Percentiles rank a stretch among this genome's conserved stretches.
Conservation (phyloP, 2,329 filamentous ascomycete species). For the Simplicillium sp. region DNA sequence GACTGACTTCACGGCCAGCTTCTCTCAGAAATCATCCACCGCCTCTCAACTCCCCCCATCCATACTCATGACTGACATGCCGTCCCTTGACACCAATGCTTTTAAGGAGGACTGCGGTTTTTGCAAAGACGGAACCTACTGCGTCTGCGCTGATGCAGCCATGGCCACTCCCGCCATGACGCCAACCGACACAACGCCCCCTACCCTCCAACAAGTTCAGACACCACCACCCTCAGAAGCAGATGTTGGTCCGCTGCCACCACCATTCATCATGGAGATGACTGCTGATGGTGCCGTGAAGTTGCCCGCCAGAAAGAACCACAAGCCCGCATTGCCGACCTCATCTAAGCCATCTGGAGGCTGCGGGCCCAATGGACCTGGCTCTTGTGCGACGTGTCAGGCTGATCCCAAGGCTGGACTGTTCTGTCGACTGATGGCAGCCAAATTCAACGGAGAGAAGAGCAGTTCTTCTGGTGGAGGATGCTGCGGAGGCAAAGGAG, state of each 20-base stretch:
- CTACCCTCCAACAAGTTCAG: slow-evolving; percentile 37
- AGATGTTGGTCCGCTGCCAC: slow-evolving; percentile 35
- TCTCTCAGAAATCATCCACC: slow-evolving; percentile 35
- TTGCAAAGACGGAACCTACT: slow-evolving; percentile 73
- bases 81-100: slow-evolving; percentile 26
- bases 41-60: slow-evolving; percentile 15
- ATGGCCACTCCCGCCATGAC: slow-evolving; percentile 29
- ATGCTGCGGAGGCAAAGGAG: slow-evolving; percentile 55
- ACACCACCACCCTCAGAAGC: slow-evolving; percentile 53
- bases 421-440: slow-evolving; percentile 74
- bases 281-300: slow-evolving; percentile 52
- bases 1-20: slow-evolving; percentile 64
- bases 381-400: slow-evolving; percentile 70
- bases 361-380: slow-evolving; percentile 61
- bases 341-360: slow-evolving; percentile 17
- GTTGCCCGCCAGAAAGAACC: slow-evolving; percentile 35
- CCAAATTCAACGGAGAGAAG: slow-evolving; percentile 42
- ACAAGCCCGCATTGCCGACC: slow-evolving; percentile 8
- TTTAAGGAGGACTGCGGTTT: slow-evolving; percentile 69
- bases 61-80: slow-evolving; percentile 25
- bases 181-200: slow-evolving; percentile 28
- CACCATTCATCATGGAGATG: slow-evolving; percentile 46
- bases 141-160: slow-evolving; percentile 63
- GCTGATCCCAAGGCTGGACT: slow-evolving; percentile 70
- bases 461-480: slow-evolving; percentile 30